Base-by-base conservation (phyloP, 2,329 filamentous ascomycete genomes). In the Aspergillus oerlinghausenensis region DNA sequence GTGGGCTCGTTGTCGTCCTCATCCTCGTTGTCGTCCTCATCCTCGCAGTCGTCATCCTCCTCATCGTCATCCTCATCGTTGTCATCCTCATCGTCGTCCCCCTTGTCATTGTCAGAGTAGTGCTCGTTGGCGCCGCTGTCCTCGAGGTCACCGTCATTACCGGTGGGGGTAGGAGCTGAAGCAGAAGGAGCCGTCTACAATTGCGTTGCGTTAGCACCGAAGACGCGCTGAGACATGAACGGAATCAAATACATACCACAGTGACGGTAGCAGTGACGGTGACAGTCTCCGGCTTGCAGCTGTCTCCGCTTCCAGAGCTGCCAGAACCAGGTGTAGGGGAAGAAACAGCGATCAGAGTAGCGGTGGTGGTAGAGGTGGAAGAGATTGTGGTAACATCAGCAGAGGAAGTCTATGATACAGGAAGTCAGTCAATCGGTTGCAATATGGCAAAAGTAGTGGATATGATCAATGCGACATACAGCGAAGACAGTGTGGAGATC, bases 221-320 rank as follows among this genome's bases (percentile, higher is more conserved):
- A 26, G 4, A 19, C 14, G 5, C n/a, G 6, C 32, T 1, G 14
- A 38, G 32, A 38, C 4, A 6, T 38, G 1, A 26, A 5, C 50
- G 4, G 17, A n/a, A 35, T 19, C 8, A 2, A 23, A n/a, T 42
- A 67, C 69, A 50, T 70, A 73, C 70, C 60, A 69, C 68, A 59
- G 70, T 73, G 57, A 74, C 70, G 38, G 71, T 73, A 51, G 70
- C 63, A 14, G 66, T 69, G 35, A 66, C 66, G 28, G 70, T 74
- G 38, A 72, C 67, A n/a, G 63, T 66, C 42, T 57, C 59, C n/a
- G 59, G 59, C 45, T 48, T 55, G 51, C 61, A 62, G 6, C 51
- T 38, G 32, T 38, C 26, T 48, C 52, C 61, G 32, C 50, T 38
- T n/a, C 35, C 55, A 19, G 58, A 50, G 40, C 56, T 54, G 26